These are phyloP conservation scores for Schoenoplectus tabernaemontani DNA, from an alignment of 202 grass and related monocot genomes.

Conservation along the genomic window DNA sequence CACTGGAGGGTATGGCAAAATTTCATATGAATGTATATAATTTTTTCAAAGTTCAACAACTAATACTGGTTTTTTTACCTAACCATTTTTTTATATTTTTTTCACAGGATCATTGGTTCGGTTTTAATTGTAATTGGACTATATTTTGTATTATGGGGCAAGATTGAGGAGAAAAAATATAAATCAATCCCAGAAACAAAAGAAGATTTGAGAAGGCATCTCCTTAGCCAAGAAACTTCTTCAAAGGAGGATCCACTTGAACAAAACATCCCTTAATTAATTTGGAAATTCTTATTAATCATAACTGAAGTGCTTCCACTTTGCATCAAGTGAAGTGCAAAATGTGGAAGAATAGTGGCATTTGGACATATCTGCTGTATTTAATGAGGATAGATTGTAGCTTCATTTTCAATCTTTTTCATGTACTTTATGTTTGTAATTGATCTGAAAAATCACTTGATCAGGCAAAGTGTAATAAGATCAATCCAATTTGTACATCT, in stretches of 20 bases:
- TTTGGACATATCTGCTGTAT: constrained; percentile 7
- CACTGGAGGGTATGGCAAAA: constrained; percentile 47
- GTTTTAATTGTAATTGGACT: constrained; percentile 56
- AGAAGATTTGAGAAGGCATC: constrained; percentile 33
- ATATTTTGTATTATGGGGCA: constrained; percentile 69
- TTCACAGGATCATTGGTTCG: constrained; percentile 50
- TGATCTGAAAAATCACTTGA: background rate
- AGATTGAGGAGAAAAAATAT: constrained; percentile 42
- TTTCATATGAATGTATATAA: background rate
- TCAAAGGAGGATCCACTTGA: constrained; percentile 3
- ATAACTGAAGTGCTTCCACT: constrained; percentile 9
- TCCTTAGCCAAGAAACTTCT: constrained; percentile 28
- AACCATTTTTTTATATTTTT: background rate
- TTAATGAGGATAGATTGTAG: background rate
- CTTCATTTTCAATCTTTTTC: background rate
- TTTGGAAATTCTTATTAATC: background rate
- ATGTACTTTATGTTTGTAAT: background rate
- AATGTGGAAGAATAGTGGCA: background rate
- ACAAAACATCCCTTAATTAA: constrained; percentile 25
- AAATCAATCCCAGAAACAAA: constrained; percentile 16
- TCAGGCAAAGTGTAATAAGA: background rate
- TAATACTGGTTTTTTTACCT: background rate
- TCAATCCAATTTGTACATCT: background rate
- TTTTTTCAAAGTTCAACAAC: background rate
- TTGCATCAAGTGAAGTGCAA: background rate